Base-by-base conservation (phyloP, 768 basidiomycete species). In the Termitomyces sp. region DNA sequence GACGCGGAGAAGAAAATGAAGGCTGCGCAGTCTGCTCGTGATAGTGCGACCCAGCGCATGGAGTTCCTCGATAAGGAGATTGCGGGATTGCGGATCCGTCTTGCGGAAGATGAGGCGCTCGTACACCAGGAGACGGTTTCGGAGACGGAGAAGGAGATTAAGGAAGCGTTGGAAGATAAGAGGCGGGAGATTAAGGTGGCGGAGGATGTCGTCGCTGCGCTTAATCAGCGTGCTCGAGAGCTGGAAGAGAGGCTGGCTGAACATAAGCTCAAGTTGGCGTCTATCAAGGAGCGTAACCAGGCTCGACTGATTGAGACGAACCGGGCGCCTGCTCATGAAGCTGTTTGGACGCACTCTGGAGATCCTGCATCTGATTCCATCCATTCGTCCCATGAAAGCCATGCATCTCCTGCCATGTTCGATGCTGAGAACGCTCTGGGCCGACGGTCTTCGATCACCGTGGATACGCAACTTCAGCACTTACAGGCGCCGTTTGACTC, bases 1-100 rank as follows among this genome's bases (percentile, higher is more conserved):
- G 95, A 98, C 48, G 92, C 88, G 4, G 96, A 98, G 72, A 94
- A 91, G 76, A 86, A 86, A 63, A 78, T 95, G 58, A 89, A 86
- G 65, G 76, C 79, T n/a, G 84, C 83, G 16, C 84, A 86, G 68
- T 77, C 67, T 44, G 75, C 80, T 59, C 82, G 87, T 34, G 86
- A 90, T 65, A 85, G 78, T 55, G 81, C 87, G 0, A 75, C 70
- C 22, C 79, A 77, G 64, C 78, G 81, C 42, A 79, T 88, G 66
- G 79, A 81, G 31, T 74, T 77, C 58, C 74, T 90, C 55, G 82
- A 85, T 59, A 74, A 81, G 59, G 84, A 88, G 66, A 87, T 90
- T 49, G 72, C 72, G 58, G 70, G 72, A 51, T 64, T 92, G 47
- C 80, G 78, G 52, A 76, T 81, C 45, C 80, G 80, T 24, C 78